A percentile compares a stretch with the other conserved stretches of the same genome.
Evolutionary conservation across 345 rosid species (phyloP).

Genomic region (Acer negundo): DNA sequence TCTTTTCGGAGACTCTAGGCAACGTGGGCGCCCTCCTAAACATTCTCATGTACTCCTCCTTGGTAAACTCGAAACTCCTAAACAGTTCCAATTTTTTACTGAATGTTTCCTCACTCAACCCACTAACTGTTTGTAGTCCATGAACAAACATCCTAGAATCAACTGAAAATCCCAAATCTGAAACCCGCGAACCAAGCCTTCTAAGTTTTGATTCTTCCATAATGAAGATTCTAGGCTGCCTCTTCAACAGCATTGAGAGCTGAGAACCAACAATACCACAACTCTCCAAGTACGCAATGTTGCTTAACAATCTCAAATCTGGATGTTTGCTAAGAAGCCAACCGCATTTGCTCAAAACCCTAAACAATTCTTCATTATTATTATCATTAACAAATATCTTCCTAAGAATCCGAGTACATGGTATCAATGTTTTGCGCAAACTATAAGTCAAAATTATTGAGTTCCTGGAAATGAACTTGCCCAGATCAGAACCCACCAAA

Average conservation of each 20-base stretch:
- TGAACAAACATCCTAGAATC: constrained; percentile 47
- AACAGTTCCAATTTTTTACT: constrained; percentile 33
- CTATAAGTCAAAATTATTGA: constrained; percentile 20
- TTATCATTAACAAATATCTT: constrained; percentile 24
- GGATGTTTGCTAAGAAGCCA: constrained; percentile 24
- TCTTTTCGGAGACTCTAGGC: constrained; percentile 28
- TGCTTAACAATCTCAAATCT: constrained; percentile 16
- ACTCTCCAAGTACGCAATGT: constrained; percentile 31
- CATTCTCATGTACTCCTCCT: constrained; percentile 27
- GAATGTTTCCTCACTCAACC: constrained; percentile 30
- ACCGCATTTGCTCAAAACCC: constrained; percentile 25
- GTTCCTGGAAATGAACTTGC: constrained; percentile 29
- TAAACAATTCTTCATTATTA: constrained; percentile 26
- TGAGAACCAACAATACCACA: constrained; percentile 41
- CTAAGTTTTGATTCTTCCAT: constrained; percentile 20
- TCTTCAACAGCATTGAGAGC: constrained; percentile 26
- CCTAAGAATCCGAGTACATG: constrained; percentile 25
- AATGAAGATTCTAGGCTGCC: constrained; percentile 37
- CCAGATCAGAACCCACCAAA: constrained; percentile 26
- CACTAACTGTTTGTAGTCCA: constrained; percentile 30
- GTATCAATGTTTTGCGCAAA: constrained; percentile 33
- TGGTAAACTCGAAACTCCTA: constrained; percentile 33
- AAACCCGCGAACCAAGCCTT: constrained; percentile 20
- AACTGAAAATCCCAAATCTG: constrained; percentile 37
- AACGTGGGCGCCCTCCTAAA: constrained; percentile 34